Percentiles rank a stretch among this genome's conserved stretches.
Conservation (phyloP, 345 rosid species). For the Adansonia digitata region DNA sequence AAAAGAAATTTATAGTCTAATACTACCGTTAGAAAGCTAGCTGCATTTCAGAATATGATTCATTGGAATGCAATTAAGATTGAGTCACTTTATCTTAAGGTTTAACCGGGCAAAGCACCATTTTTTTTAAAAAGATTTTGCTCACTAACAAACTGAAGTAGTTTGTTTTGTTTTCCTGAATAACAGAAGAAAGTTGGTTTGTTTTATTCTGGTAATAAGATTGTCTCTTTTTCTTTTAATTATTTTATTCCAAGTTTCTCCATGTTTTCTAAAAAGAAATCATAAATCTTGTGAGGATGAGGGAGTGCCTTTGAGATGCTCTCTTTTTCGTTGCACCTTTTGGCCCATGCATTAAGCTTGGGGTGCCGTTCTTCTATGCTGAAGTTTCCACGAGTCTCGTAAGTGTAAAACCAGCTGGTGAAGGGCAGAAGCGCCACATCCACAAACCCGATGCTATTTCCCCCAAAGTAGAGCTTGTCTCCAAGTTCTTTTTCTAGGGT, state of each 20-base stretch:
- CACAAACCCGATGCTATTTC: neutral
- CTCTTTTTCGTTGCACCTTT: neutral
- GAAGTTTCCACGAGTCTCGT: neutral
- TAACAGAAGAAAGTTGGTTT: too few species aligned
- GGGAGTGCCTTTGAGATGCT: neutral
- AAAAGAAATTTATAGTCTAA: too few species aligned
- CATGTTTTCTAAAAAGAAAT: neutral
- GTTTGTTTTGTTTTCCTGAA: too few species aligned
- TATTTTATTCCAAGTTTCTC: neutral
- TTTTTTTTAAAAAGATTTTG: too few species aligned
- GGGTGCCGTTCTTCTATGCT: neutral
- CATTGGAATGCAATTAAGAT: too few species aligned
- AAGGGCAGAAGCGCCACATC: neutral
- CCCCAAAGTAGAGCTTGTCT: neutral
- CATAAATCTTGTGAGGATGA: slow-evolving; percentile 3
- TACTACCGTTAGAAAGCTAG: too few species aligned
- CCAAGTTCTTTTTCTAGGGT: neutral
- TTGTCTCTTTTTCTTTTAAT: neutral
- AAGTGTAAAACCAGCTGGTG: neutral
- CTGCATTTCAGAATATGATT: too few species aligned
- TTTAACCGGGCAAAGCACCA: too few species aligned
- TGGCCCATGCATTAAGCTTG: neutral
- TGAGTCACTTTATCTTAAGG: too few species aligned
- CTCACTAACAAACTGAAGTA: too few species aligned
- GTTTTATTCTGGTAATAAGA: neutral